A percentile compares a stretch with the other conserved stretches of the same genome.
Evolutionary conservation across 2,329 filamentous ascomycete species (phyloP).

Genomic region (Aureobasidium sp.): DNA sequence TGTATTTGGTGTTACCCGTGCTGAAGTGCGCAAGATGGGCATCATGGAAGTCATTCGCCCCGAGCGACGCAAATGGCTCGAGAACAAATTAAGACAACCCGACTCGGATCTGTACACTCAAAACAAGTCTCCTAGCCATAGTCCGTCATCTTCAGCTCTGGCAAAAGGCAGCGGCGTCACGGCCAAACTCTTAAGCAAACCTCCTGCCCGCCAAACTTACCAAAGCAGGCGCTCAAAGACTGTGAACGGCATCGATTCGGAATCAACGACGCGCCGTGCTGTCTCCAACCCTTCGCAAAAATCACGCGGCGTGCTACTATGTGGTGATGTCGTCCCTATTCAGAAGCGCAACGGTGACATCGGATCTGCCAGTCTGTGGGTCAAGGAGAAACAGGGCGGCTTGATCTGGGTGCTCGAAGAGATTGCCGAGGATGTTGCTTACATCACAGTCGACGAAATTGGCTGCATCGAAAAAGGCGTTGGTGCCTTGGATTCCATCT

Average conservation of each 20-base stretch:
- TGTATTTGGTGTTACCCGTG: conserved; percentile 97
- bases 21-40: conserved; percentile 87
- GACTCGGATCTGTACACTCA: conserved; percentile 30
- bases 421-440: conserved; percentile 87
- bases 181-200: conserved; percentile 79
- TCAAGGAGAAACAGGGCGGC: conserved; percentile 91
- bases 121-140: conserved; percentile 28
- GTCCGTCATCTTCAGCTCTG: conserved; percentile 15
- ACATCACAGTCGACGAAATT: conserved; percentile 67
- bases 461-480: conserved; percentile 61
- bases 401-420: conserved; percentile 98
- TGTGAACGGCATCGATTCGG: conserved; percentile 48
- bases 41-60: conserved; percentile 91
- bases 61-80: conserved; percentile 81
- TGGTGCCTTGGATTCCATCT: conserved; percentile 78
- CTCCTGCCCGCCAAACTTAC: conserved; percentile 50
- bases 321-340: conserved; percentile 96
- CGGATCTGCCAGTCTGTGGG: conserved; percentile 92
- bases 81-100: conserved; percentile 67
- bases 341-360: conserved; percentile 88
- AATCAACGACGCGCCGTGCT: conserved; percentile 38
- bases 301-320: conserved; percentile 82
- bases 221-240: conserved; percentile 55
- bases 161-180: conserved; percentile 78
- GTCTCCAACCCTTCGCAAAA: conserved; percentile 62